Conservation (phyloP, 2,329 filamentous ascomycete species). For the Sclerotinia spermophila region DNA sequence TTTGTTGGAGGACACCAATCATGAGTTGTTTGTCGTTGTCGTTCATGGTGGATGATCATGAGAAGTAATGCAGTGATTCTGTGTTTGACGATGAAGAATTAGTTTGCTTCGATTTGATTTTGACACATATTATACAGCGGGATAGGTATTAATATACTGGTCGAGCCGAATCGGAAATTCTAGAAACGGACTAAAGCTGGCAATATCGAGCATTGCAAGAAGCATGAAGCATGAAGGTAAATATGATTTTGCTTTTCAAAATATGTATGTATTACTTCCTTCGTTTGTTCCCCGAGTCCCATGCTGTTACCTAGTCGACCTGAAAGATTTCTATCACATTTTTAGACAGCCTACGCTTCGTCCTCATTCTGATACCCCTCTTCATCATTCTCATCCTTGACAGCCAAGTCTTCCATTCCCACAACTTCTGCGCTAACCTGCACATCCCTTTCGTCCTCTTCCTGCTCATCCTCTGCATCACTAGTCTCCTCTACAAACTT, state of each 20-base stretch:
- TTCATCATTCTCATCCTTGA: not conserved
- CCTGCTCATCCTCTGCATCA: not conserved
- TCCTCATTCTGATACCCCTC: not conserved
- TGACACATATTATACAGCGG: not conserved
- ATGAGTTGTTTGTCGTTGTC: conserved; percentile 1
- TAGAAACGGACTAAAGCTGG: not conserved
- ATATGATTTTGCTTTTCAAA: not conserved
- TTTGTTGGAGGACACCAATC: not conserved
- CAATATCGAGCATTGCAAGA: not conserved
- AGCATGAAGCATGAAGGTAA: not conserved
- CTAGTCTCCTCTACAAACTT: conserved; percentile 1
- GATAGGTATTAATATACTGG: not conserved
- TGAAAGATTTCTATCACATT: not conserved
- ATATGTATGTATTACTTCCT: not conserved
- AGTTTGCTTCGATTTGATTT: not conserved
- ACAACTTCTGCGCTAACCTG: not conserved
- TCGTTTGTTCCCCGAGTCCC: not conserved
- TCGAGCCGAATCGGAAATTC: not conserved
- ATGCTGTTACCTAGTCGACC: not conserved
- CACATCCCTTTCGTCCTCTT: not conserved
- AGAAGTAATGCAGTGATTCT: too few species aligned
- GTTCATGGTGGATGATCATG: not conserved
- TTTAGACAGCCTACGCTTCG: not conserved
- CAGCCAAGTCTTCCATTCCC: not conserved
- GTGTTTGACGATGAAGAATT: not conserved